These are phyloP conservation scores for Dissophora globulifera DNA, from an alignment of 192 early-diverging fungal species.

Conservation along the genomic window DNA sequence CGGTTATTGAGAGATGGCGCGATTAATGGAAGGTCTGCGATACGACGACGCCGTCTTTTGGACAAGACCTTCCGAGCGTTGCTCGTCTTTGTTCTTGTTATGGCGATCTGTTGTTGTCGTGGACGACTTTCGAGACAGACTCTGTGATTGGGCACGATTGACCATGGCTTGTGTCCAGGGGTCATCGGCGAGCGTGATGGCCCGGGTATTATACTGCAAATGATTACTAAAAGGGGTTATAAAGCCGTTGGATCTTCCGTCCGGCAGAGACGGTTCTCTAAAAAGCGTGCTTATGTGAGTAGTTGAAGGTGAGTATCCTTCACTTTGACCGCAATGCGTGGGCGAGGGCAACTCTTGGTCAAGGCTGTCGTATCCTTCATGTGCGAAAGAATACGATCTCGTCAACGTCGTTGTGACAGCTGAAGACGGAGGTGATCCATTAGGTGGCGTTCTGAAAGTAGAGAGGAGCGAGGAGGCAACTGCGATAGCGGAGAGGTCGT, in stretches of 20 bases:
- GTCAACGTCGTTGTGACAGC: too few species aligned
- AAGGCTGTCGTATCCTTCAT: neutral
- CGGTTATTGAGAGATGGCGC: conserved; percentile 2
- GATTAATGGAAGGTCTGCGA: neutral
- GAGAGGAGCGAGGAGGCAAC: conserved; percentile 12
- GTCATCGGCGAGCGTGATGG: conserved; percentile 16
- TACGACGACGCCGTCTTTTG: neutral
- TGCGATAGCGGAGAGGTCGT: neutral
- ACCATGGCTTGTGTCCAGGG: conserved; percentile 47
- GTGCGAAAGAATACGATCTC: too few species aligned
- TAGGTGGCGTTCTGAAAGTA: conserved; percentile 1
- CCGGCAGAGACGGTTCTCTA: neutral
- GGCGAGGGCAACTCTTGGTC: conserved; percentile 7
- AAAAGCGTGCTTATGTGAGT: neutral
- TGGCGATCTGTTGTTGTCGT: too few species aligned
- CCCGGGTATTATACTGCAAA: neutral
- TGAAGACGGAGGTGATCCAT: too few species aligned
- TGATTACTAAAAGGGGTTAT: neutral
- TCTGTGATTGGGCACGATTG: conserved; percentile 14
- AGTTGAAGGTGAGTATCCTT: neutral
- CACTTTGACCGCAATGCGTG: neutral
- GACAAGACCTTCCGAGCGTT: neutral
- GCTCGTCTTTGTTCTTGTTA: too few species aligned
- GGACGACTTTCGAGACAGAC: too few species aligned
- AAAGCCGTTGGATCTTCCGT: neutral